Conservation (phyloP, 129 eudicot species). For the Arctium lappa region DNA sequence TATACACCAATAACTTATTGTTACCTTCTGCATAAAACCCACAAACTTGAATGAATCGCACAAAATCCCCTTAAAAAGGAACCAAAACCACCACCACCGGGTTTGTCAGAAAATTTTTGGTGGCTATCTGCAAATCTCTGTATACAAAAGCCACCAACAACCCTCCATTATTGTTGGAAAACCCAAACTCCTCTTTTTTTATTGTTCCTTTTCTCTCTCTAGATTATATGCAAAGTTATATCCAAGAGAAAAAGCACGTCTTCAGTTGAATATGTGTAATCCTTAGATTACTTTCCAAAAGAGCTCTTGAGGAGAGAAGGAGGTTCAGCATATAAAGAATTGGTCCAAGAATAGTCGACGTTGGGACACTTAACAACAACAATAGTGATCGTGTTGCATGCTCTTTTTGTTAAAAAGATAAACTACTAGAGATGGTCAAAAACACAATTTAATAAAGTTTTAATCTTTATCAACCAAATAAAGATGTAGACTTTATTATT, state of each 20-base stretch:
- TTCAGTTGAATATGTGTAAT: too few relatives aligned
- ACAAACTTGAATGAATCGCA: slow-evolving; percentile 50
- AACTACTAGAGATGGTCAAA: too few relatives aligned
- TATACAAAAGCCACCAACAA: slow-evolving; percentile 50
- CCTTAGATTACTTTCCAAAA: too few relatives aligned
- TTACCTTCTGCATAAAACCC: slow-evolving; percentile 66
- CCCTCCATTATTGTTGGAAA: slow-evolving; percentile 36
- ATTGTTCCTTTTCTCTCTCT: neutral
- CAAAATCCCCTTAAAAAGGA: slow-evolving; percentile 47
- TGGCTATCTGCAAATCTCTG: slow-evolving; percentile 52
- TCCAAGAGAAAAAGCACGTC: slow-evolving; percentile 27
- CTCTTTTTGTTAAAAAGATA: too few relatives aligned
- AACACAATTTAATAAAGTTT: too few relatives aligned
- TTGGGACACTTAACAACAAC: too few relatives aligned
- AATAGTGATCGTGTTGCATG: too few relatives aligned
- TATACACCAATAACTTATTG: slow-evolving; percentile 53
- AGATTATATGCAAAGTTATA: slow-evolving; percentile 10
- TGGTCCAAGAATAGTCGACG: too few relatives aligned
- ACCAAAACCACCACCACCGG: slow-evolving; percentile 71
- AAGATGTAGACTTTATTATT: too few relatives aligned
- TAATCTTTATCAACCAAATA: too few relatives aligned
- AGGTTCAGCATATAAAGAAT: too few relatives aligned
- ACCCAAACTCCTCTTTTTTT: neutral
- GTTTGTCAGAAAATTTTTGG: slow-evolving; percentile 46
- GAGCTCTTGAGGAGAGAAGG: too few relatives aligned